Evolutionary conservation across 73 alveolate species (phyloP), one percentile per base, ranked within the genome.

Genomic region (Durusdinium trenchii): DNA sequence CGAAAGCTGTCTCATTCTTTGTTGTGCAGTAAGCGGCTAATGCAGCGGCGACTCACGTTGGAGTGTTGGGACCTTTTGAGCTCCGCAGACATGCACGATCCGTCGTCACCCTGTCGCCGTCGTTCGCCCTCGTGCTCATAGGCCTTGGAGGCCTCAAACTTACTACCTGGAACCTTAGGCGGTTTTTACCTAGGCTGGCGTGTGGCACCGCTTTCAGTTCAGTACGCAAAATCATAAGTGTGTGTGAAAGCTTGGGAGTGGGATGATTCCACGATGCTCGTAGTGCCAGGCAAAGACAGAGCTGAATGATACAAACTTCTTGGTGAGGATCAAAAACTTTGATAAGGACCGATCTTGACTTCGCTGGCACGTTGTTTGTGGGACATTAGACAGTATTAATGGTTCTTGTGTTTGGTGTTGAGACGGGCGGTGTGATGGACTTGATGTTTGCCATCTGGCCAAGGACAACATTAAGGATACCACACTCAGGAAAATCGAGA

Each of bases 301-400:
- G 99, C 99, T 99, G 54, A 99, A 99, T 54, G 99, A 99, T 94
- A 99, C 99, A 43, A 99, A 99, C 99, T 99, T 99, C 99, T 99
- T 99, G 79, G 97, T 99, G 83, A 96, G 99, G 82, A 99, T 99
- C 61, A 99, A 99, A 95, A 99, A 86, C 95, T 99, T 99, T 73
- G 99, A 99, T 85, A 99, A 99, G 99, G 99, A 99, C 61, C 99
- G 98, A 26, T 99, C 99, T 60, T 32, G 73, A 23, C 73, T 60
- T 23, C 30, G n/a, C n/a, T n/a, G n/a, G 73, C 48, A 47, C 35
- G n/a, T 10, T 23, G 4, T 32, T 23, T 60, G 73, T 60, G 73
- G 18, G 18, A 32, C 81, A 23, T 60, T 67, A 67, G 81, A 67
- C n/a, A 0, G 81, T 67, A 30, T 32, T 43, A 36, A 23, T 7